Evolutionary conservation across 139 green algal genomes (phyloP).

Genomic region (Volvox reticuliferus): DNA sequence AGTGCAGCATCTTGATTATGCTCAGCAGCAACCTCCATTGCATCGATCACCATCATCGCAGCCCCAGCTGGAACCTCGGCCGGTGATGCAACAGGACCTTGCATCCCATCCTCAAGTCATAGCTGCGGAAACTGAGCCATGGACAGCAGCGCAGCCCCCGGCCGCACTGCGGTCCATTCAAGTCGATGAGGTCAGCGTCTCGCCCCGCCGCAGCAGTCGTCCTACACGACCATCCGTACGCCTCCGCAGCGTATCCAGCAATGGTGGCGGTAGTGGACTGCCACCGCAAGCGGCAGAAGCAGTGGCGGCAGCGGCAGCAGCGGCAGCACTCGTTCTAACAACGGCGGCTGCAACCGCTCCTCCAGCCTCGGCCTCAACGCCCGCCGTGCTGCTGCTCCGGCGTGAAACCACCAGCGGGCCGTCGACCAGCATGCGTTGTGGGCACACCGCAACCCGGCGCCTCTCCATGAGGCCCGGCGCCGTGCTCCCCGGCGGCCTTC

Average conservation of each 20-base stretch:
- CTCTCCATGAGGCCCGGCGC: neutral
- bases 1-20: neutral
- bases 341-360: neutral
- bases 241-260: neutral
- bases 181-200: neutral
- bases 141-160: too few species aligned
- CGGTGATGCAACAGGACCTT: too few species aligned
- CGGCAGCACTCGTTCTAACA: neutral
- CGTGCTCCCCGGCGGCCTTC: neutral
- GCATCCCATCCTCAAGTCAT: neutral
- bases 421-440: neutral
- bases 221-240: constrained; percentile 5
- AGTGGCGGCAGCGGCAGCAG: neutral
- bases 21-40: neutral
- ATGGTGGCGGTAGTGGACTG: neutral
- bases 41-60: neutral
- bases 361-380: neutral
- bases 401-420: constrained; percentile 38
- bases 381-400: constrained; percentile 31
- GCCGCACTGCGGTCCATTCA: neutral
- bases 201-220: constrained; percentile 31
- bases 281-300: neutral
- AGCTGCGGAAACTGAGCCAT: neutral
- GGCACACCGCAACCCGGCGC: neutral
- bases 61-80: too few species aligned